phyloP scores from a whole-genome alignment of 106 monocot genomes.

The Alisma plantagoaquatica region DNA sequence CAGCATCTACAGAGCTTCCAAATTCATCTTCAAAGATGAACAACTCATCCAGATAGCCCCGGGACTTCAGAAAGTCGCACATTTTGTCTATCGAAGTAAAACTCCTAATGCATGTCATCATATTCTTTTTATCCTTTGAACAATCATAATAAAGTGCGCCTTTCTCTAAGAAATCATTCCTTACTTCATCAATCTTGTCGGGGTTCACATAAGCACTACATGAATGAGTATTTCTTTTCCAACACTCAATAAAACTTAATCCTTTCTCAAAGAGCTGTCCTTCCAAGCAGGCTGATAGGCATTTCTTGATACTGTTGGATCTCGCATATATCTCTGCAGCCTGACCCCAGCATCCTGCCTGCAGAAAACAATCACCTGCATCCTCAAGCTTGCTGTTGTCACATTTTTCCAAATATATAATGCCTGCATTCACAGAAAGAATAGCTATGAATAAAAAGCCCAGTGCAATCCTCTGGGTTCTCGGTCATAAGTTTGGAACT shows the following conservation, averaged over 20 bases:
- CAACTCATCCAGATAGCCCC: constrained; percentile 32
- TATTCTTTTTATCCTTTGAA: constrained; percentile 11
- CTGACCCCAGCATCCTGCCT: constrained; percentile 19
- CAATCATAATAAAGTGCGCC: constrained; percentile 21
- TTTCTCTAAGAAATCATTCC: constrained; percentile 15
- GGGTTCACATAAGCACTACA: background rate
- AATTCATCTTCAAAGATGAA: constrained; percentile 25
- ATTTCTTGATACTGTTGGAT: constrained; percentile 28
- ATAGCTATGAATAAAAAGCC: too few relatives aligned
- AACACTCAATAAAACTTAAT: constrained; percentile 14
- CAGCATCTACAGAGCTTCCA: constrained; percentile 35
- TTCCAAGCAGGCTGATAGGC: constrained; percentile 29
- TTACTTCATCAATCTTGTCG: constrained; percentile 3
- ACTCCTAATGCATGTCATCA: constrained; percentile 31
- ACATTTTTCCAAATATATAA: constrained; percentile 46
- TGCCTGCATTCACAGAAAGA: too few relatives aligned
- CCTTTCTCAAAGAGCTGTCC: constrained; percentile 32
- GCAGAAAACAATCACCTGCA: constrained; percentile 42
- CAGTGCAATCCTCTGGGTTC: too few relatives aligned
- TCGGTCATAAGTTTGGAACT: too few relatives aligned
- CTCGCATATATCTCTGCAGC: constrained; percentile 45
- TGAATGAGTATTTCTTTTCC: constrained; percentile 4
- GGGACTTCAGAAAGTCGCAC: constrained; percentile 21
- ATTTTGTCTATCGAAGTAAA: constrained; percentile 30
- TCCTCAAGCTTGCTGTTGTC: constrained; percentile 28